These are phyloP conservation scores for Picochlorum sp. DNA, from an alignment of 139 green algal genomes.

Conservation along the genomic window DNA sequence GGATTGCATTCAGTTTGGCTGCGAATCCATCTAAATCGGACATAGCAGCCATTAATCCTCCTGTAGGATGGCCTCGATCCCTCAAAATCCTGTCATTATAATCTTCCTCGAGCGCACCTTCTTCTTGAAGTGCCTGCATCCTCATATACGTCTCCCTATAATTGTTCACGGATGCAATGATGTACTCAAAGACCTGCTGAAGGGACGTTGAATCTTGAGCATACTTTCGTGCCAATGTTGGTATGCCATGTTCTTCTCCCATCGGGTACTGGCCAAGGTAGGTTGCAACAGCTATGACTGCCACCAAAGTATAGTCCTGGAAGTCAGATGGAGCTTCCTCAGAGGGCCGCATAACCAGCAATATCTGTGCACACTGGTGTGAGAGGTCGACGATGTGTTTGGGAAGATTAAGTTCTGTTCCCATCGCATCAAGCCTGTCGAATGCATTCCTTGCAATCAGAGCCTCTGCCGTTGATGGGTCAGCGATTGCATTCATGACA, in stretches of 20 bases:
- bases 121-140: constrained; percentile 26
- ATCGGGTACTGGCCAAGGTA: constrained; percentile 56
- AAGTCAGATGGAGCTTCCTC: constrained; percentile 65
- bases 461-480: constrained; percentile 43
- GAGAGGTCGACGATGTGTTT: constrained; percentile 44
- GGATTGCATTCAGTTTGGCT: constrained; percentile 46
- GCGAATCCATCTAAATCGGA: constrained; percentile 65
- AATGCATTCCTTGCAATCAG: constrained; percentile 51
- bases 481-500: constrained; percentile 44
- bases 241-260: constrained; percentile 52
- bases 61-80: constrained; percentile 5
- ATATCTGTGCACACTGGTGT: constrained; percentile 65
- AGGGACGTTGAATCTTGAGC: constrained; percentile 48
- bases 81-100: neutral
- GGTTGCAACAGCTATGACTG: constrained; percentile 58
- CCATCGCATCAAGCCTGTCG: constrained; percentile 46
- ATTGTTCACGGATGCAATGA: constrained; percentile 59
- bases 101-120: constrained; percentile 25
- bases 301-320: constrained; percentile 76
- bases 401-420: constrained; percentile 28
- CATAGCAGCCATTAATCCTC: constrained; percentile 11
- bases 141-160: constrained; percentile 50
- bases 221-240: constrained; percentile 49
- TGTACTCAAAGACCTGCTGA: constrained; percentile 78
- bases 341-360: constrained; percentile 67